Percentiles rank a stretch among this genome's conserved stretches.
phyloP scores from a whole-genome alignment of 1,284 basidiomycete species.

The Leccinum pachyderme region DNA sequence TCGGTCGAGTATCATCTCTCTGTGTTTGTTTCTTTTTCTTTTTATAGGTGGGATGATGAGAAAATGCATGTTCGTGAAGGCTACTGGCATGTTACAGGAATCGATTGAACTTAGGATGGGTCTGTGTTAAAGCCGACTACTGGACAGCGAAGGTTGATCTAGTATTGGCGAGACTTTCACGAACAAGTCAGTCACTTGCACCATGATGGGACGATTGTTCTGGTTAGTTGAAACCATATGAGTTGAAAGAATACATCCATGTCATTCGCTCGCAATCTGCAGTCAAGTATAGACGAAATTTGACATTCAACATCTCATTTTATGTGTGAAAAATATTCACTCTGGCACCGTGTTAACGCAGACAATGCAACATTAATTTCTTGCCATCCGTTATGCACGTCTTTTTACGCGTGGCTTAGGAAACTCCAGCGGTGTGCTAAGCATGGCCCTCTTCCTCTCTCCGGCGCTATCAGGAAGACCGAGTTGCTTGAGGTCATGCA shows the following conservation, averaged over 20 bases:
- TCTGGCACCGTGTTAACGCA: not conserved
- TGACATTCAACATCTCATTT: not conserved
- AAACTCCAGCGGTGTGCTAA: constrained; percentile 76
- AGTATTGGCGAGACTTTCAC: not conserved
- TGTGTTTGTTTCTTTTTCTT: too few relatives aligned
- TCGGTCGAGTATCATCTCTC: too few relatives aligned
- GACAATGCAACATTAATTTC: not conserved
- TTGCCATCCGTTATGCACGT: constrained; percentile 12
- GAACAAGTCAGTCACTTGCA: not conserved
- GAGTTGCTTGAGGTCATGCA: constrained; percentile 63
- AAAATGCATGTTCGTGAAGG: too few relatives aligned
- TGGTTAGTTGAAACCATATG: not conserved
- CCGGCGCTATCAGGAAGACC: constrained; percentile 62
- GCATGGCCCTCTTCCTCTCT: constrained; percentile 63
- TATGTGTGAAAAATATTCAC: not conserved
- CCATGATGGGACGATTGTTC: not conserved
- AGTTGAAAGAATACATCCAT: not conserved
- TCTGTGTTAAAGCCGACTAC: too few relatives aligned
- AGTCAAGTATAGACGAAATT: not conserved
- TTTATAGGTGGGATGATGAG: too few relatives aligned
- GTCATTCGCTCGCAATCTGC: not conserved
- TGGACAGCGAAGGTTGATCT: not conserved
- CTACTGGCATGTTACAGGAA: too few relatives aligned
- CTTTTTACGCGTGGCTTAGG: constrained; percentile 52
- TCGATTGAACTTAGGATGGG: too few relatives aligned